Conservation (phyloP, 768 basidiomycete genomes). For the Naganishia vaughanmartiniae region DNA sequence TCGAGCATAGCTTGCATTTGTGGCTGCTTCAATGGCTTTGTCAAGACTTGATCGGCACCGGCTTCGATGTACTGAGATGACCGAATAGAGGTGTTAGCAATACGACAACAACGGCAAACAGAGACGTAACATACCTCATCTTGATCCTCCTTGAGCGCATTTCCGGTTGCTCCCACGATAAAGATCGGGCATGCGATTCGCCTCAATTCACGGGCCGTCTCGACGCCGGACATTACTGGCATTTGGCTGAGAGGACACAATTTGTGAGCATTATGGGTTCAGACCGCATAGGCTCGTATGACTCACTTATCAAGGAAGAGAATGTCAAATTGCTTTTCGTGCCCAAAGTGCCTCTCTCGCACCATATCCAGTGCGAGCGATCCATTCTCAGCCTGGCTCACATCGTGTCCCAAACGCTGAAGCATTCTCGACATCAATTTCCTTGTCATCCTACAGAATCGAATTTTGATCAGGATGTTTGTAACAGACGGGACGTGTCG, state of each 20-base stretch:
- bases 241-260: conserved; percentile 41
- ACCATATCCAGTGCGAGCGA: conserved; percentile 46
- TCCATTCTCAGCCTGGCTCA: conserved; percentile 49
- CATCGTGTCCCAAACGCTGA: conserved; percentile 46
- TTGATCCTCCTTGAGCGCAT: conserved; percentile 51
- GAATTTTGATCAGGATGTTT: neutral
- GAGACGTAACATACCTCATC: conserved; percentile 23
- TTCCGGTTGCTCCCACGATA: conserved; percentile 50
- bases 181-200: conserved; percentile 44
- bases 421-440: conserved; percentile 51
- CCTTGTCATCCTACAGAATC: conserved; percentile 41
- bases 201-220: conserved; percentile 46
- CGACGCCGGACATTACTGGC: conserved; percentile 51
- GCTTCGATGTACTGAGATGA: conserved; percentile 42
- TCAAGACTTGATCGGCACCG: conserved; percentile 49
- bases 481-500: neutral
- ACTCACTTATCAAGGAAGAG: conserved; percentile 51
- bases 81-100: neutral
- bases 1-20: conserved; percentile 42
- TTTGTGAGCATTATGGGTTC: neutral
- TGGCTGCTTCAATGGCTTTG: conserved; percentile 50
- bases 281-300: neutral
- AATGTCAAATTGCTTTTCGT: conserved; percentile 39
- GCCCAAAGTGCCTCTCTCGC: conserved; percentile 34
- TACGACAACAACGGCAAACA: neutral